These are phyloP conservation scores for Laburnicola sp. DNA, from an alignment of 2,329 filamentous ascomycete species.

Conservation along the genomic window DNA sequence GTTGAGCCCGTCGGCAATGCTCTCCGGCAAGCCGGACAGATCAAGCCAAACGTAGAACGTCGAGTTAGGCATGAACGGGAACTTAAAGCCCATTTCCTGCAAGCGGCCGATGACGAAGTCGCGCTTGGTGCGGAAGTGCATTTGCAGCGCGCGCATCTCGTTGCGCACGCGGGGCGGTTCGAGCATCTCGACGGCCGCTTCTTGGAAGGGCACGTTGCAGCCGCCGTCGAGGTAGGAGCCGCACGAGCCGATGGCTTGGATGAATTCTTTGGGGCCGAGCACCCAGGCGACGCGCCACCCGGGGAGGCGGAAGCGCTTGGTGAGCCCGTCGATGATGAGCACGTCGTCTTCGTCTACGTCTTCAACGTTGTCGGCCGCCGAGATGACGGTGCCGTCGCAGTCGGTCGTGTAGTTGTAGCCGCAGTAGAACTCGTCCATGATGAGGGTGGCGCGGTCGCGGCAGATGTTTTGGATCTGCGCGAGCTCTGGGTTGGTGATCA, in stretches of 20 bases:
- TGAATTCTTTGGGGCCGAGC: slow-evolving; percentile 92
- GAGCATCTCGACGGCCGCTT: slow-evolving; percentile 91
- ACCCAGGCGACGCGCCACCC: slow-evolving; percentile 98
- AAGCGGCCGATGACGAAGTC: slow-evolving; percentile 85
- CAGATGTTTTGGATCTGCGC: slow-evolving; percentile 91
- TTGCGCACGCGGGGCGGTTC: slow-evolving; percentile 76
- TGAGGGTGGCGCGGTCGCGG: slow-evolving; percentile 84
- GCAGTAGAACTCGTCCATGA: slow-evolving; percentile 93
- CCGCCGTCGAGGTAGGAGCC: slow-evolving; percentile 94
- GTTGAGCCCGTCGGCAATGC: slow-evolving; percentile 89
- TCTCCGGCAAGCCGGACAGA: slow-evolving; percentile 67
- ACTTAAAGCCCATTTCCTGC: slow-evolving; percentile 81
- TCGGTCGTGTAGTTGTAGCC: slow-evolving; percentile 92
- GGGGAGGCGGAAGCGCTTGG: slow-evolving; percentile 93
- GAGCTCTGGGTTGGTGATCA: slow-evolving; percentile 82
- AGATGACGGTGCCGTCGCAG: slow-evolving; percentile 89
- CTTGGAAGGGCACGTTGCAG: slow-evolving; percentile 92
- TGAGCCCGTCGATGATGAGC: slow-evolving; percentile 91
- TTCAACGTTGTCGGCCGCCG: slow-evolving; percentile 83
- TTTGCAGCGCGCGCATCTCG: slow-evolving; percentile 89
- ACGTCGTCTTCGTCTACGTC: slow-evolving; percentile 82
- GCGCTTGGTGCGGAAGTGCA: slow-evolving; percentile 88
- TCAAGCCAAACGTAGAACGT: slow-evolving; percentile 92
- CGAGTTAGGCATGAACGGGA: slow-evolving; percentile 77
- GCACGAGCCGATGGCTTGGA: slow-evolving; percentile 88